A percentile compares a stretch with the other conserved stretches of the same genome.
Conservation (phyloP, 208 protist genomes). For the Naegleria gruberi region DNA sequence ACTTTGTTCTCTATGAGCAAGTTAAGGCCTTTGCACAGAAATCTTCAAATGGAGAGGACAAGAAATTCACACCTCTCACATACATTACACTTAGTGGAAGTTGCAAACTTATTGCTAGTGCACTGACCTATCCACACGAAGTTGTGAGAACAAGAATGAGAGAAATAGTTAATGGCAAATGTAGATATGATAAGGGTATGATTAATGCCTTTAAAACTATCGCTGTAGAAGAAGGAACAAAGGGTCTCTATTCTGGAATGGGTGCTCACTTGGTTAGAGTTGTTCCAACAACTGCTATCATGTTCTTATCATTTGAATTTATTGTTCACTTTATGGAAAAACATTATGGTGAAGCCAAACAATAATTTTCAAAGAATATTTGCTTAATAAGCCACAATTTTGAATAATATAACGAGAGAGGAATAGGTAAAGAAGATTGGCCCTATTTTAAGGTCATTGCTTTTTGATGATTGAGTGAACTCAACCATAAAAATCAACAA, state of each 20-base stretch:
- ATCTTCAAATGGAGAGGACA: neutral
- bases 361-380: too few species aligned
- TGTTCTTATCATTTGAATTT: neutral
- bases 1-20: conserved; percentile 20
- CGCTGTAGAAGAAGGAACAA: conserved; percentile 1
- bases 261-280: neutral
- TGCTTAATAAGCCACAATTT: too few species aligned
- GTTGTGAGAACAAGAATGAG: conserved; percentile 12
- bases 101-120: neutral
- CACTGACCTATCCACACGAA: conserved; percentile 15
- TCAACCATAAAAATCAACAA: too few species aligned
- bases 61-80: neutral
- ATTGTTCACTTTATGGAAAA: neutral
- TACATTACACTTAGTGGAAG: neutral
- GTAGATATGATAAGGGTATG: neutral
- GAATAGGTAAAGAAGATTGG: too few species aligned
- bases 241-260: conserved; percentile 6
- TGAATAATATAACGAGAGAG: too few species aligned
- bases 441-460: too few species aligned
- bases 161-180: neutral
- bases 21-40: neutral
- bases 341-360: too few species aligned
- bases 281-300: neutral
- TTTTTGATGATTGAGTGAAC: too few species aligned
- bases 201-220: neutral